Percentiles rank a stretch among this genome's conserved stretches.
These are phyloP conservation scores for Thelonectria discophora DNA, from an alignment of 2,329 filamentous ascomycete species.

Conservation along the genomic window DNA sequence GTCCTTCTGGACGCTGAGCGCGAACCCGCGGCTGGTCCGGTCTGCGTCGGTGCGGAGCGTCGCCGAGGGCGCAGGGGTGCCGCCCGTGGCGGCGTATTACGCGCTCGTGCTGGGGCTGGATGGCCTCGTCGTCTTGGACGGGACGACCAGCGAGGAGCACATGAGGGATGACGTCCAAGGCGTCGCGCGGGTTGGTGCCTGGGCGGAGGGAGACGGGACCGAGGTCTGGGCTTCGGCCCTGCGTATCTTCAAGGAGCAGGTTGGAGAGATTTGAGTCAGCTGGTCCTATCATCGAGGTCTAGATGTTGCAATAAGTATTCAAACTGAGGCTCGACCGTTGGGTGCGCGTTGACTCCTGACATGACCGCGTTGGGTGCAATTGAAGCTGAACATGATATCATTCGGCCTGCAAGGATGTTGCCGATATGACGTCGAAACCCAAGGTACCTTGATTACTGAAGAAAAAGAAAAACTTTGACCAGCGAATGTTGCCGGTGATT, in stretches of 20 bases:
- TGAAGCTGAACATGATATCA: too few relatives aligned
- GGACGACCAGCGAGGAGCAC: slow-evolving; percentile 55
- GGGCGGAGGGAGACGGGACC: slow-evolving; percentile 55
- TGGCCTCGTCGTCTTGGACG: slow-evolving; percentile 55
- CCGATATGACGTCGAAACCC: too few relatives aligned
- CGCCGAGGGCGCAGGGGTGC: slow-evolving; percentile 51
- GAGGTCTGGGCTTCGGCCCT: slow-evolving; percentile 60
- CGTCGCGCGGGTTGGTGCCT: slow-evolving; percentile 50
- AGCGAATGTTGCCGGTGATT: not conserved
- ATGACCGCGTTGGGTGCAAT: too few relatives aligned
- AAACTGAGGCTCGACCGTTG: too few relatives aligned
- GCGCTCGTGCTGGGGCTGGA: slow-evolving; percentile 58
- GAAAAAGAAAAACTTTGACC: too few relatives aligned
- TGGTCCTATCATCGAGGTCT: not conserved
- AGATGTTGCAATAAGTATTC: too few relatives aligned
- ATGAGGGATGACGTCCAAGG: slow-evolving; percentile 61
- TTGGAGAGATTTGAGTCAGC: slow-evolving; percentile 35
- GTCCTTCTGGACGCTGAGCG: slow-evolving; percentile 64
- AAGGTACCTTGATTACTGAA: too few relatives aligned
- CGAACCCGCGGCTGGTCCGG: slow-evolving; percentile 52
- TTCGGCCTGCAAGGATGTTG: too few relatives aligned
- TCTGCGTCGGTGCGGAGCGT: slow-evolving; percentile 59
- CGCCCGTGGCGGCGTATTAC: slow-evolving; percentile 55
- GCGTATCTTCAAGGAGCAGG: slow-evolving; percentile 55
- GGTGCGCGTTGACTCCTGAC: too few relatives aligned